Evolutionary conservation across 768 basidiomycete genomes (phyloP).

Genomic region (Dictyophora rubrovolvata): DNA sequence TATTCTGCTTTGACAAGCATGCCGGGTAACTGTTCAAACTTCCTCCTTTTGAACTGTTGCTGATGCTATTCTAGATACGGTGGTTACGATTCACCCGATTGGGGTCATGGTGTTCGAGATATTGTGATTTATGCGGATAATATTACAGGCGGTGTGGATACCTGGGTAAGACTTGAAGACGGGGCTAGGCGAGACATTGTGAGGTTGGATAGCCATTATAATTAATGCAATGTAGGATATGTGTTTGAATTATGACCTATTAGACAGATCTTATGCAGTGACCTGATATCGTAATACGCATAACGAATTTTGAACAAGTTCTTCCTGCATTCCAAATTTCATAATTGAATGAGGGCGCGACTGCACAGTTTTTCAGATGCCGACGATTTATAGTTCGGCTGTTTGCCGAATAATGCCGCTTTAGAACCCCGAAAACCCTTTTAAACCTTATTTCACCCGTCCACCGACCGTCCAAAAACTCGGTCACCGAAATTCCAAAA

Average conservation of each 20-base stretch:
- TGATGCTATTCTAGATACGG: slow-evolving; percentile 43
- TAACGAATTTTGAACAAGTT: too few species aligned
- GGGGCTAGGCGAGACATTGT: slow-evolving; percentile 49
- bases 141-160: slow-evolving; percentile 38
- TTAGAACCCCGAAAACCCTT: neutral
- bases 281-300: too few species aligned
- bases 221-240: neutral
- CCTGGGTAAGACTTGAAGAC: slow-evolving; percentile 55
- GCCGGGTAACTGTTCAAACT: slow-evolving; percentile 38
- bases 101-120: slow-evolving; percentile 61
- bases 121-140: slow-evolving; percentile 44
- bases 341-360: too few species aligned
- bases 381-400: neutral
- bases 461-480: too few species aligned
- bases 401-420: neutral
- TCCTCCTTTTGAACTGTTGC: neutral
- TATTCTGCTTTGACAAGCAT: slow-evolving; percentile 74
- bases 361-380: too few species aligned
- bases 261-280: too few species aligned
- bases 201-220: slow-evolving; percentile 21
- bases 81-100: slow-evolving; percentile 40
- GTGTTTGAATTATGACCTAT: neutral
- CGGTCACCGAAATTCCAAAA: neutral
- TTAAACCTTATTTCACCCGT: neutral
- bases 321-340: too few species aligned